These are phyloP conservation scores for Epicoccum nigrum DNA, from an alignment of 2,329 filamentous ascomycete genomes.

Conservation along the genomic window DNA sequence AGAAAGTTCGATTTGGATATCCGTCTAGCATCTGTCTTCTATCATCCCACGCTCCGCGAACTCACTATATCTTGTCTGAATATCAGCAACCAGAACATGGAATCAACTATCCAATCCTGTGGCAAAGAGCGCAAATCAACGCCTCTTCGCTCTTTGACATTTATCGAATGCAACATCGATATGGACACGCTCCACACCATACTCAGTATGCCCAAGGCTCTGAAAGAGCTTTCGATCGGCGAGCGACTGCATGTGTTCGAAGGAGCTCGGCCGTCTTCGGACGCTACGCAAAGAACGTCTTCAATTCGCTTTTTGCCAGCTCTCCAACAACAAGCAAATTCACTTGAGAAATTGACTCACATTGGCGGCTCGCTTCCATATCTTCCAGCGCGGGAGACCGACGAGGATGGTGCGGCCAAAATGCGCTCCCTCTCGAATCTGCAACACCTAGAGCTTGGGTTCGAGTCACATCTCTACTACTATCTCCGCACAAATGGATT, in stretches of 20 bases:
- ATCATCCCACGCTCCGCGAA: constrained; percentile 39
- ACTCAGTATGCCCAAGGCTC: constrained; percentile 40
- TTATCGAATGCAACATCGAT: constrained; percentile 48
- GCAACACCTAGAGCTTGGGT: constrained; percentile 36
- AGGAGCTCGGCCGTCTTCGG: constrained; percentile 27
- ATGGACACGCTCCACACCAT: constrained; percentile 35
- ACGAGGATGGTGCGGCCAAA: constrained; percentile 25
- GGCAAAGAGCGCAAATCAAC: constrained; percentile 32
- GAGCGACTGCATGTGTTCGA: constrained; percentile 41
- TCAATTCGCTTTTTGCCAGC: constrained; percentile 35
- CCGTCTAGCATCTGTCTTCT: constrained; percentile 36
- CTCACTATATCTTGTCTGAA: constrained; percentile 45
- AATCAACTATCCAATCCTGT: constrained; percentile 13
- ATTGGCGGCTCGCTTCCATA: constrained; percentile 30
- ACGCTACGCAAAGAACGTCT: constrained; percentile 27
- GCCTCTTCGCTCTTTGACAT: constrained; percentile 37
- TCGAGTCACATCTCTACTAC: constrained; percentile 35
- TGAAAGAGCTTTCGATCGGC: constrained; percentile 41
- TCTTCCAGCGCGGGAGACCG: constrained; percentile 16
- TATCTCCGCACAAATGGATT: constrained; percentile 34
- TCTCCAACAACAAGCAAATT: constrained; percentile 40
- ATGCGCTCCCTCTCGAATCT: constrained; percentile 34
- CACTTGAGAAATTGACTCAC: constrained; percentile 37
- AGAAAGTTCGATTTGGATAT: constrained; percentile 36
- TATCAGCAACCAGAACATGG: constrained; percentile 27